Percentiles rank a stretch among this genome's conserved stretches.
Evolutionary conservation across 2,329 filamentous ascomycete species (phyloP).

Genomic region (Geosmithia morbida): DNA sequence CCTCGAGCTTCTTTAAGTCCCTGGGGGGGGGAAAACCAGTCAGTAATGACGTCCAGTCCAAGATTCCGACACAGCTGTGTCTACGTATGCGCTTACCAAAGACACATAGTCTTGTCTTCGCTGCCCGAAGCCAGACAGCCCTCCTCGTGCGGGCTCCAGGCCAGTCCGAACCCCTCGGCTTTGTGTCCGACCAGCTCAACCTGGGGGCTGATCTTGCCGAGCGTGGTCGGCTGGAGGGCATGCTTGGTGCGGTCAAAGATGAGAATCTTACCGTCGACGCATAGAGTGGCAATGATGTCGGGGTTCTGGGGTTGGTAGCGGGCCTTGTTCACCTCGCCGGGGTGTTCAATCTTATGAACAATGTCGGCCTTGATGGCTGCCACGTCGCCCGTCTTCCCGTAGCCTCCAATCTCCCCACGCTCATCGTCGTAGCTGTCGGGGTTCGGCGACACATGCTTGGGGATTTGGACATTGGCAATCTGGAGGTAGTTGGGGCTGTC

Average conservation of each 20-base stretch:
- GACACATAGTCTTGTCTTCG: slow-evolving; percentile 78
- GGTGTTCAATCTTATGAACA: slow-evolving; percentile 91
- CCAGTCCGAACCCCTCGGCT: slow-evolving; percentile 80
- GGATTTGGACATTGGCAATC: slow-evolving; percentile 87
- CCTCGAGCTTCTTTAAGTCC: slow-evolving; percentile 67
- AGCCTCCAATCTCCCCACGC: slow-evolving; percentile 83
- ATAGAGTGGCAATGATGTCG: slow-evolving; percentile 89
- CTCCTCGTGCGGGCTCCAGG: slow-evolving; percentile 76
- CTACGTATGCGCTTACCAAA: slow-evolving; percentile 49
- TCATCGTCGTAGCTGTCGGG: slow-evolving; percentile 82
- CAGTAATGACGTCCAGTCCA: slow-evolving; percentile 2
- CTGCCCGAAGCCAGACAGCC: slow-evolving; percentile 82
- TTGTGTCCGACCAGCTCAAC: slow-evolving; percentile 76
- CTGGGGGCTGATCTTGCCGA: slow-evolving; percentile 60
- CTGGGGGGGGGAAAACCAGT: slow-evolving; percentile 27
- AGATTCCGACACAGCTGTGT: not conserved
- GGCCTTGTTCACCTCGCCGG: slow-evolving; percentile 95
- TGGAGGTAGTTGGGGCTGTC: slow-evolving; percentile 82
- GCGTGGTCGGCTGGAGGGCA: slow-evolving; percentile 45
- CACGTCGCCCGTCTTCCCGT: slow-evolving; percentile 59
- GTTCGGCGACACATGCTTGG: slow-evolving; percentile 61
- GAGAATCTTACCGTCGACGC: slow-evolving; percentile 73
- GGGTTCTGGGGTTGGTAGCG: slow-evolving; percentile 96
- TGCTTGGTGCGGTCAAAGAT: slow-evolving; percentile 97
- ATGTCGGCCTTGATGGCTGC: slow-evolving; percentile 76